Conservation (phyloP, 2,329 filamentous ascomycete genomes). For the Fusarium oxysporum region DNA sequence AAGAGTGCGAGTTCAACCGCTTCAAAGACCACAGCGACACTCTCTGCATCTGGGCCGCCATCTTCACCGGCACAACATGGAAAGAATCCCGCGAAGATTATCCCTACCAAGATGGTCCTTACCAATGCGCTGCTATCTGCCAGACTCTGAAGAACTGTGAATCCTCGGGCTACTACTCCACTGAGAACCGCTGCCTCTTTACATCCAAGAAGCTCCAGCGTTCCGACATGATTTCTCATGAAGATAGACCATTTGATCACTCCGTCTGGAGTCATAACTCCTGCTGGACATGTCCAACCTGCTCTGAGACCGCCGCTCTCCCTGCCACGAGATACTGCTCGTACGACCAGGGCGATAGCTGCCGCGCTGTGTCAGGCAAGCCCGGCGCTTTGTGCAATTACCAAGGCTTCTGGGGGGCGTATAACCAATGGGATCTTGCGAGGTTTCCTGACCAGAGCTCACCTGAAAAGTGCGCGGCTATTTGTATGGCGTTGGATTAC, state of each 20-base stretch:
- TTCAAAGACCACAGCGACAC: conserved; percentile 8
- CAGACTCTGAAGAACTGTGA: background rate
- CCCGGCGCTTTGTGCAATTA: background rate
- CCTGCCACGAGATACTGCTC: background rate
- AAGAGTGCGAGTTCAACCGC: conserved; percentile 12
- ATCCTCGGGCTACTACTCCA: conserved; percentile 4
- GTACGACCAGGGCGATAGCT: background rate
- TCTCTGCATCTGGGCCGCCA: conserved; percentile 3
- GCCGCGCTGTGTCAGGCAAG: background rate
- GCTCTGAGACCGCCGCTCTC: background rate
- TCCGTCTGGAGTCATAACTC: background rate
- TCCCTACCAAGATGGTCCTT: background rate
- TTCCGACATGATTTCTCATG: background rate
- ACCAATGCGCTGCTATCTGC: conserved; percentile 24
- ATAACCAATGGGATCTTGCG: background rate
- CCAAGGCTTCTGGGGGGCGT: conserved; percentile 9
- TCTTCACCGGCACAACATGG: conserved; percentile 5
- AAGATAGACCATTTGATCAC: background rate
- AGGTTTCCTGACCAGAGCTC: conserved; percentile 12
- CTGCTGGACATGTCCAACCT: background rate
- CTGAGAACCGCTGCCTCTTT: conserved; percentile 22
- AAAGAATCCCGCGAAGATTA: conserved; percentile 4
- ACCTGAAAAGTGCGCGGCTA: conserved; percentile 2
- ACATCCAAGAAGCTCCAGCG: background rate
- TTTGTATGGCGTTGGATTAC: background rate